Base-by-base conservation (phyloP, 495 filamentous ascomycete species). In the Staphylotrichum longicolle region DNA sequence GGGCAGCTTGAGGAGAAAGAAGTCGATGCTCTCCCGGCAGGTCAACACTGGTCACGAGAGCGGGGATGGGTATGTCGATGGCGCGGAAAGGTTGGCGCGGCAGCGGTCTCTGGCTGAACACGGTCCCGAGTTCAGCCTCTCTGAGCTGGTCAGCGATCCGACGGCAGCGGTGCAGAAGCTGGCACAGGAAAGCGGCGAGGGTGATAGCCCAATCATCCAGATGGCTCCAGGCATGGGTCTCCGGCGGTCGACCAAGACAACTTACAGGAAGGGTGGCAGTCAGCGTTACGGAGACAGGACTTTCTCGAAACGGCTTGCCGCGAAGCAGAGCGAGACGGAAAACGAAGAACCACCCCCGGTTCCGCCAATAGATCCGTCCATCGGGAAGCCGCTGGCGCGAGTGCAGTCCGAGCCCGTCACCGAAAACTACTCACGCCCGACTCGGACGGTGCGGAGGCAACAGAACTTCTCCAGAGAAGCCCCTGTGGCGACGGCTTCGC, bases 11-110 rank as follows among this genome's bases (percentile, higher is more conserved):
- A 81, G 87, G 64, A 85, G 94, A 67, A 96, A 96, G 75, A 93
- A 93, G 72, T 97, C 93, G 0, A 97, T 96, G 92, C 79, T 99
- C 10, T 97, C 93, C 6, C 86, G 86, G 64, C 92, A 97, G 72
- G 89, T 99, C 57, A 89, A 96, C 64, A 88, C 82, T 62, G 80
- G 81, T 5, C 81, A 82, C 4, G 88, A 87, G 4, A 73, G 74
- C 54, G 83, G 80, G 12, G 81, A 85, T 33, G 82, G 83, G 45
- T 96, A 94, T 70, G 79, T 85, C 58, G 93, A 99, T 77, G 94
- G 94, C 15, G 91, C 93, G 0, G 94, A 98, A 51, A 82, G 86
- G 63, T 74, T 97, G 45, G 89, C 91, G 64, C 81, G 88, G 63
- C 87, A 92, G 66, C 81, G 84, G 63, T 96, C 91, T 3, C 75